phyloP scores from a whole-genome alignment of 352 stramenopile species.

The Albugo candida region DNA sequence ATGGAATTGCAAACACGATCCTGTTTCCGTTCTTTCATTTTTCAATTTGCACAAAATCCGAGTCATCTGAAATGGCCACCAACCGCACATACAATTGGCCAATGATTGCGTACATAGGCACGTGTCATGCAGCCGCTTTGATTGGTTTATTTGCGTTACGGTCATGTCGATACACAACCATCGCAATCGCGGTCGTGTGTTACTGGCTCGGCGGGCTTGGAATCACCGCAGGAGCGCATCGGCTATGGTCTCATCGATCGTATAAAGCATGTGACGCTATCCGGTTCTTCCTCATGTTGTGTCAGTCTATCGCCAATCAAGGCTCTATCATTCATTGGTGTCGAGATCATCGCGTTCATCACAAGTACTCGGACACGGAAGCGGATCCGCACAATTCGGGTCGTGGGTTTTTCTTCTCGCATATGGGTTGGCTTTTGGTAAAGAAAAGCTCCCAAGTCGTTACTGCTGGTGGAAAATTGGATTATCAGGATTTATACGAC shows the following conservation, averaged over 20 bases:
- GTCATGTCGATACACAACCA: too few relatives aligned
- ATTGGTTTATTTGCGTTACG: too few relatives aligned
- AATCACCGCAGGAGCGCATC: slow-evolving; percentile 95
- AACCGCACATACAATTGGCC: too few relatives aligned
- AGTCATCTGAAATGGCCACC: too few relatives aligned
- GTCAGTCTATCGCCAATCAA: slow-evolving; percentile 95
- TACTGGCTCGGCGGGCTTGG: slow-evolving; percentile 92
- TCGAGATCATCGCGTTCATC: slow-evolving; percentile 96
- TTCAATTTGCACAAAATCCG: too few relatives aligned
- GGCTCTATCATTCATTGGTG: slow-evolving; percentile 97
- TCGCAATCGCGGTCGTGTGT: slow-evolving; percentile 29
- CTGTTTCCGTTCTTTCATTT: too few relatives aligned
- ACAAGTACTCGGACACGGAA: slow-evolving; percentile 96
- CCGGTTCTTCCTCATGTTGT: slow-evolving; percentile 93
- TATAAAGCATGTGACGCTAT: slow-evolving; percentile 87
- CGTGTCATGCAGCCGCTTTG: too few relatives aligned
- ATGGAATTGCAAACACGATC: too few relatives aligned
- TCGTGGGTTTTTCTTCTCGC: slow-evolving; percentile 97
- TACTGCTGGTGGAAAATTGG: slow-evolving; percentile 82
- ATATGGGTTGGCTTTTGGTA: slow-evolving; percentile 97
- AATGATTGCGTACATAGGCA: too few relatives aligned
- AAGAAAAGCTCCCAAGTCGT: slow-evolving; percentile 92
- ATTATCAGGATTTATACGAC: slow-evolving; percentile 93
- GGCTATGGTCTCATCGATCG: slow-evolving; percentile 92
- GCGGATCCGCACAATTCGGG: slow-evolving; percentile 90